Percentiles rank a stretch among this genome's conserved stretches.
Conservation (phyloP, 495 filamentous ascomycete species). For the Aspergillus incahuasiensis region DNA sequence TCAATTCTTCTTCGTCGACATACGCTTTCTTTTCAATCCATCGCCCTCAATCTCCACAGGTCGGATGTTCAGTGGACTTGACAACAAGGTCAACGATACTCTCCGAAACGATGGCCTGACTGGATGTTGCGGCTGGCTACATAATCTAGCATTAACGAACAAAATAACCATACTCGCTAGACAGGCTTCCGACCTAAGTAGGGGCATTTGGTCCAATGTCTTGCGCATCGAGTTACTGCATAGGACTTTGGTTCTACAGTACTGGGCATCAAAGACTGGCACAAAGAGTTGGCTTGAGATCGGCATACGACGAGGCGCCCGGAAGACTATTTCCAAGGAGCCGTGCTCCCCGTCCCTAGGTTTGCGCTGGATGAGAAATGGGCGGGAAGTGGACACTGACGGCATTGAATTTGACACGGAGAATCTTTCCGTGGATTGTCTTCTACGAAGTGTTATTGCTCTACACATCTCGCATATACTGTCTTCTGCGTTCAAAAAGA, state of each 20-base stretch:
- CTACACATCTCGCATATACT: constrained; percentile 67
- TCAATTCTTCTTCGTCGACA: constrained; percentile 90
- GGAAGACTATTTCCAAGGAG: constrained; percentile 17
- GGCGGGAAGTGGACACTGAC: constrained; percentile 62
- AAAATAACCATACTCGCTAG: constrained; percentile 75
- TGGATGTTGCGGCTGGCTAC: constrained; percentile 79
- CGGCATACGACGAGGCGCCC: constrained; percentile 64
- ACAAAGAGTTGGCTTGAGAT: constrained; percentile 86
- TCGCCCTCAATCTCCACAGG: constrained; percentile 54
- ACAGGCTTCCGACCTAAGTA: constrained; percentile 66
- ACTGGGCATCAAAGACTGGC: constrained; percentile 68
- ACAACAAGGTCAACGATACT: constrained; percentile 62
- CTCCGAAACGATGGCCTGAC: constrained; percentile 60
- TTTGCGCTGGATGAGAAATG: constrained; percentile 81
- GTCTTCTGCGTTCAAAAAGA: constrained; percentile 49
- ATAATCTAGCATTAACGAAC: constrained; percentile 78
- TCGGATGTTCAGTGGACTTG: constrained; percentile 57
- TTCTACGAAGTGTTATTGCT: constrained; percentile 70
- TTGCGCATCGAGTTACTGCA: constrained; percentile 71
- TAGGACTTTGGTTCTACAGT: constrained; percentile 78
- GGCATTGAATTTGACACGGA: constrained; percentile 60
- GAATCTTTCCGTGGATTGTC: constrained; percentile 63
- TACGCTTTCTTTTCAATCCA: constrained; percentile 77
- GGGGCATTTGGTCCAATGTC: constrained; percentile 67
- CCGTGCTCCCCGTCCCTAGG: constrained; percentile 45